A percentile compares a stretch with the other conserved stretches of the same genome.
These are phyloP conservation scores for Eucalyptus urophylla DNA, from an alignment of 345 rosid genomes.

Conservation along the genomic window DNA sequence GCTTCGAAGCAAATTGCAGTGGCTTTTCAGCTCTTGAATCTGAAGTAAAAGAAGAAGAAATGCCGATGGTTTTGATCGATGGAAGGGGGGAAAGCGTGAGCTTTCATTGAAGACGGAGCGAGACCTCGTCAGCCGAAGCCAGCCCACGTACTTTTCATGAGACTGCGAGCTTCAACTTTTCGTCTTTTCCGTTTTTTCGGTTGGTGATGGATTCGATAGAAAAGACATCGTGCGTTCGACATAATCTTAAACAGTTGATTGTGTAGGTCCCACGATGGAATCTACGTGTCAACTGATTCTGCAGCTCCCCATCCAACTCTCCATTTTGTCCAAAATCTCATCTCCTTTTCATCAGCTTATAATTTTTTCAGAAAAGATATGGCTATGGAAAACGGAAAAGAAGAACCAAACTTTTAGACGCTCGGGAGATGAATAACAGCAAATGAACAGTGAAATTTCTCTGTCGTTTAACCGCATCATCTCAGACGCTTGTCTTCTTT, in stretches of 20 bases:
- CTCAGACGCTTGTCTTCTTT: neutral
- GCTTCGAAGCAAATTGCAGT: neutral
- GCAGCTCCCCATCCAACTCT: neutral
- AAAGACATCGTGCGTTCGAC: neutral
- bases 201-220: neutral
- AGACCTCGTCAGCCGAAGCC: too few species aligned
- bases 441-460: neutral
- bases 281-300: neutral
- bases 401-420: neutral
- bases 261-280: neutral
- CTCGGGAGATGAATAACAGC: neutral
- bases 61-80: constrained; percentile 2
- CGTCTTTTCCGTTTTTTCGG: neutral
- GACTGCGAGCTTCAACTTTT: neutral
- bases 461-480: neutral
- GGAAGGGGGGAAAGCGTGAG: constrained; percentile 16
- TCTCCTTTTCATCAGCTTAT: neutral
- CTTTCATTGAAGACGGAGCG: constrained; percentile 14
- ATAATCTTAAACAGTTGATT: neutral
- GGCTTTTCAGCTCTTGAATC: neutral
- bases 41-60: neutral
- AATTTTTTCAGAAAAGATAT: neutral
- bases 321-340: neutral
- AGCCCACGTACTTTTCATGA: too few species aligned
- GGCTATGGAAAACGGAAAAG: neutral